Base-by-base conservation (phyloP, 768 basidiomycete genomes). In the Hericium alpestre region DNA sequence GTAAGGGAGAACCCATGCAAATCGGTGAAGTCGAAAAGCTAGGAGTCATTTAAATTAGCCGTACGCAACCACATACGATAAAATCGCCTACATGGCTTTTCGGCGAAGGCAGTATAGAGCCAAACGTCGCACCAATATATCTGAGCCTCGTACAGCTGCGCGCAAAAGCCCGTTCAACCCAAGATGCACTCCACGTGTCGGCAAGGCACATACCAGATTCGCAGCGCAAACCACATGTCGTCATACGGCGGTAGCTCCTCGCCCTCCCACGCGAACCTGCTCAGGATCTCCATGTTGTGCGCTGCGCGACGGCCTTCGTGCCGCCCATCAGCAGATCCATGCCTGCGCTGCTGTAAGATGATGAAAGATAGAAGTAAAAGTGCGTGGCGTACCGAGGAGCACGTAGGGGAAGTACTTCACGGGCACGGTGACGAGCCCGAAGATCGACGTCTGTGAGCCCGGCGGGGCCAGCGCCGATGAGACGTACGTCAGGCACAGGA, bases 391-490 rank as follows among this genome's bases (percentile, higher is more conserved):
- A 39, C 66, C 81, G 53, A 93, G 77, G 65, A 93, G 76, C 40
- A 80, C 74, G 65, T 84, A 91, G 1, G 92, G 88, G 58, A 84
- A 79, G 69, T 86, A 93, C 59, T 72, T 71, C 57, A 87, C 67
- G 1, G 89, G 90, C 59, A 93, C 65, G 16, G 81, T 81, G 64
- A 95, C 56, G 56, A 95, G 77, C 5, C 92, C 92, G 74, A 90
- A 83, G 57, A 94, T 66, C 8, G 86, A 87, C 13, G 87, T 84
- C 64, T 80, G 82, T 9, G 81, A 65, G 23, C 84, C 83, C 6
- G 80, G 76, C 22, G 84, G 82, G 3, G 87, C 79, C 48, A 90
- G 80, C 3, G 76, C 65, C 37, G 86, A 83, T 59, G 78, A 78
- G 57, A 93, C 71, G 69, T 92, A 91, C 37, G 79, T 76, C 62